Evolutionary conservation across 345 rosid genomes (phyloP).

Genomic region (Eutrema heterophyllum): DNA sequence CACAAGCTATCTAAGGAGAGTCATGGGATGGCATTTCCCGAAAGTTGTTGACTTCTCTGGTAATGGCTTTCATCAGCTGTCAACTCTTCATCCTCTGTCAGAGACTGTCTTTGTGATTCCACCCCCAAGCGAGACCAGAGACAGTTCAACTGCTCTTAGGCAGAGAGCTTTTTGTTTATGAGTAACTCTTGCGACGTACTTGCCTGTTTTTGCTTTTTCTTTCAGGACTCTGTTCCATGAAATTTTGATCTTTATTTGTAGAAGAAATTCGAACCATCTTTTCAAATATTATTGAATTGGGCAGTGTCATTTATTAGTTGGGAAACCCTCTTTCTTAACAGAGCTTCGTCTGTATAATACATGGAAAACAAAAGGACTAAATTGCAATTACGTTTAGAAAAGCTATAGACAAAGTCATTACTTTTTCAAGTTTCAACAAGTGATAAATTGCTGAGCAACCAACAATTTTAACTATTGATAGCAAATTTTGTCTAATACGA

Average conservation of each 20-base stretch:
- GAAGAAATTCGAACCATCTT: background rate
- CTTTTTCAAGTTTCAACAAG: background rate
- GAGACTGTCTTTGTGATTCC: constrained; percentile 61
- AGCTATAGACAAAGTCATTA: background rate
- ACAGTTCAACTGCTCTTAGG: constrained; percentile 7
- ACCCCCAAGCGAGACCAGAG: constrained; percentile 14
- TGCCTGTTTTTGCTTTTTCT: background rate
- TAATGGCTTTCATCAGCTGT: constrained; percentile 85
- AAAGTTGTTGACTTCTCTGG: constrained; percentile 78
- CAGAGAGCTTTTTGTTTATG: constrained; percentile 3
- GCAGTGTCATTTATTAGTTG: too few relatives aligned
- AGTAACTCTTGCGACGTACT: constrained; percentile 4
- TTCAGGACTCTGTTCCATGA: background rate
- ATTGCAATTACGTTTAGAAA: background rate
- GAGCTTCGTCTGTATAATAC: background rate
- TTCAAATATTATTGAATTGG: background rate
- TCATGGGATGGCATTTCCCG: constrained; percentile 88
- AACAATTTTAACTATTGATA: background rate
- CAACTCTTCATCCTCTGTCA: constrained; percentile 86
- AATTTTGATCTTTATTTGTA: constrained; percentile 8
- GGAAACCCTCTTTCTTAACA: too few relatives aligned
- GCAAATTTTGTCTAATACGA: background rate
- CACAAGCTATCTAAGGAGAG: constrained; percentile 80
- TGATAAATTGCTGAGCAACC: background rate
- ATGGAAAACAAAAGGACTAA: background rate